phyloP scores from a whole-genome alignment of 1,284 basidiomycete species.

The Coniferiporia sulphurascens region DNA sequence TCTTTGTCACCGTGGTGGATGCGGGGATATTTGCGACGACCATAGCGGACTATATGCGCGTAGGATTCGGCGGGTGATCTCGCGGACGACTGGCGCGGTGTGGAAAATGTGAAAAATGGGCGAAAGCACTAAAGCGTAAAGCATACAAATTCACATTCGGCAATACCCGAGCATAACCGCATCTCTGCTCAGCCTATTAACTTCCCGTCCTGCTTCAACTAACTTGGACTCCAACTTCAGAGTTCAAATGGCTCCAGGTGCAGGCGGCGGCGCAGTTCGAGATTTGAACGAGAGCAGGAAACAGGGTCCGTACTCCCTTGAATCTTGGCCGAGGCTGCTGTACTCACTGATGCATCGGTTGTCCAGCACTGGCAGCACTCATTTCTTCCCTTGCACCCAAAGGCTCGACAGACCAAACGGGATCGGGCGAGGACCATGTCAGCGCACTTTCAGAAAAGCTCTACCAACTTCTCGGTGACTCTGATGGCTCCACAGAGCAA shows the following conservation, averaged over 20 bases:
- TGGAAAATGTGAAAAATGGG: not conserved
- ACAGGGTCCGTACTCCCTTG: not conserved
- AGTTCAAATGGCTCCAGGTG: not conserved
- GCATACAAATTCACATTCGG: not conserved
- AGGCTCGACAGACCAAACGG: constrained; percentile 28
- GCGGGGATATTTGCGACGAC: constrained; percentile 7
- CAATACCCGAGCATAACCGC: not conserved
- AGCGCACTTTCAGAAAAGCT: constrained; percentile 55
- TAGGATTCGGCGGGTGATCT: not conserved
- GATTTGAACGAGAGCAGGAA: constrained; percentile 12
- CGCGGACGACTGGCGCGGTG: not conserved
- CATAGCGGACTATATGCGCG: constrained; percentile 5
- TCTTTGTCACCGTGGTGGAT: constrained; percentile 6
- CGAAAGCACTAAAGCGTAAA: not conserved
- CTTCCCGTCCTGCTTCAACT: too few species aligned
- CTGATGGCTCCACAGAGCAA: constrained; percentile 32
- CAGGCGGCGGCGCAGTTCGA: not conserved
- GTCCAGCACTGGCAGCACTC: constrained; percentile 47
- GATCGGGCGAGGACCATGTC: constrained; percentile 45
- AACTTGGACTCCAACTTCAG: not conserved
- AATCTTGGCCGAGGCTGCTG: not conserved
- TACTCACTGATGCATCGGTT: constrained; percentile 8
- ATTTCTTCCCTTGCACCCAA: constrained; percentile 43
- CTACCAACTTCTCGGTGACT: constrained; percentile 52
- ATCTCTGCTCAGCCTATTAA: not conserved